phyloP scores from a whole-genome alignment of 2,329 filamentous ascomycete species.

The Penicillium sp. region DNA sequence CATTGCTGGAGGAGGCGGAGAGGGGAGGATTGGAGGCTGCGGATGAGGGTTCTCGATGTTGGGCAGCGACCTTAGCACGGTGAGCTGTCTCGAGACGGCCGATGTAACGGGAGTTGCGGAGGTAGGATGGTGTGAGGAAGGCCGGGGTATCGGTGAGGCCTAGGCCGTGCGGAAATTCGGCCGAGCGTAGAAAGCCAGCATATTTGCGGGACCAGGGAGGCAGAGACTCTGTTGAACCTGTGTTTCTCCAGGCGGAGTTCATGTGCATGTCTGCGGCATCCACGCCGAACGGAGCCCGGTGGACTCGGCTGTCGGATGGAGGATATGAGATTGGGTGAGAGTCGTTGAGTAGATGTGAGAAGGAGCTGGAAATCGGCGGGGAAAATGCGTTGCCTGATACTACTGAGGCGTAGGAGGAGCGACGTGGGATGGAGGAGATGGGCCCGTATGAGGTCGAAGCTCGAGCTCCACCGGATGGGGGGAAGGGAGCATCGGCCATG shows the following conservation, averaged over 20 bases:
- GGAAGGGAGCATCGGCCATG: slow-evolving; percentile 47
- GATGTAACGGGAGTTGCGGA: slow-evolving; percentile 74
- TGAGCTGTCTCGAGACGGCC: slow-evolving; percentile 70
- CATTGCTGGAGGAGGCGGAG: slow-evolving; percentile 58
- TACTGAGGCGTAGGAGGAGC: slow-evolving; percentile 63
- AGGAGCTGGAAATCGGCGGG: slow-evolving; percentile 44
- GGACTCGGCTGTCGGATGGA: slow-evolving; percentile 34
- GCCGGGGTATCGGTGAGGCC: slow-evolving; percentile 32
- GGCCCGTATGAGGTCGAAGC: slow-evolving; percentile 27
- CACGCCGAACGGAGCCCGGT: slow-evolving; percentile 38
- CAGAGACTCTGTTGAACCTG: slow-evolving; percentile 36
- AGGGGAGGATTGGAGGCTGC: slow-evolving; percentile 50
- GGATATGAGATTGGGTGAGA: slow-evolving; percentile 35
- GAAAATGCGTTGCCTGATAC: slow-evolving; percentile 51
- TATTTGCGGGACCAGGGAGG: slow-evolving; percentile 51
- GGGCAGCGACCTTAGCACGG: slow-evolving; percentile 56
- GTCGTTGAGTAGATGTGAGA: slow-evolving; percentile 56
- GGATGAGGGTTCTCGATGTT: slow-evolving; percentile 44
- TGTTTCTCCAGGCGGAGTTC: slow-evolving; percentile 48
- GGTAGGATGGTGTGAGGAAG: slow-evolving; percentile 84
- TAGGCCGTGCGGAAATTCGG: slow-evolving; percentile 26
- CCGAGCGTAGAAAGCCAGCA: slow-evolving; percentile 33
- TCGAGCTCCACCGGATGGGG: slow-evolving; percentile 43
- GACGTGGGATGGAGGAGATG: slow-evolving; percentile 46
- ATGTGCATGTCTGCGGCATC: slow-evolving; percentile 50